Percentiles rank a stretch among this genome's conserved stretches.
Conservation (phyloP, 2,329 filamentous ascomycete genomes). For the Trichoderma afroharzianum region DNA sequence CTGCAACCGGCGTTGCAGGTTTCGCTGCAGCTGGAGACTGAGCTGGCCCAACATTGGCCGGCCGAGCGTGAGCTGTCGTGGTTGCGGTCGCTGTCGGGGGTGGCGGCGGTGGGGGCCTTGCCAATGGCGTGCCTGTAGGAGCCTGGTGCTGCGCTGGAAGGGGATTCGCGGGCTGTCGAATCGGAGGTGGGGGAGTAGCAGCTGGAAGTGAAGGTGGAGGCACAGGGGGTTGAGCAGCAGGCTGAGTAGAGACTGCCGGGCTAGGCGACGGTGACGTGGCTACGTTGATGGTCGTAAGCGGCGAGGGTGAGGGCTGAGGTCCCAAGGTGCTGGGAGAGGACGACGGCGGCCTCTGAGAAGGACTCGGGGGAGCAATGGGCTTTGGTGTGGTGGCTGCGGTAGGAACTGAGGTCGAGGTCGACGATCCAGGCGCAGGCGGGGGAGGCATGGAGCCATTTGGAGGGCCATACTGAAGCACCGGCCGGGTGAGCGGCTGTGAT, state of each 20-base stretch:
- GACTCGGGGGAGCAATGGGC: conserved; percentile 21
- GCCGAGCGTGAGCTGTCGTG: conserved; percentile 22
- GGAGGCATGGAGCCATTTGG: conserved; percentile 60
- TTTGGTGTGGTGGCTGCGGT: conserved; percentile 12
- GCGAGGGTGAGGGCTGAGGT: conserved; percentile 12
- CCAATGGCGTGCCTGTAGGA: conserved; percentile 19
- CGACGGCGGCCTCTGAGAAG: conserved; percentile 23
- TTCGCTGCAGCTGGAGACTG: conserved; percentile 23
- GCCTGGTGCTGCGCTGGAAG: conserved; percentile 21
- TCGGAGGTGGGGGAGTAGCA: conserved; percentile 22
- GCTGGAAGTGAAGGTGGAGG: conserved; percentile 22
- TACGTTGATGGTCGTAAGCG: background rate
- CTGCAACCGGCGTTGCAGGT: conserved; percentile 19
- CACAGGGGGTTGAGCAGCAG: conserved; percentile 7
- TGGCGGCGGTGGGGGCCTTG: conserved; percentile 24
- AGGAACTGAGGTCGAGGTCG: conserved; percentile 21
- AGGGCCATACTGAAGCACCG: conserved; percentile 63
- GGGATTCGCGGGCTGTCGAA: conserved; percentile 24
- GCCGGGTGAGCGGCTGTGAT: conserved; percentile 37
- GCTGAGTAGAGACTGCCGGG: background rate
- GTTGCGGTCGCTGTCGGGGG: conserved; percentile 24
- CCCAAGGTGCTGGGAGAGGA: conserved; percentile 19
- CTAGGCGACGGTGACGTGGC: conserved; percentile 9
- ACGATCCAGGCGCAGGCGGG: conserved; percentile 37
- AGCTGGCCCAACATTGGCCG: conserved; percentile 16